phyloP scores from a whole-genome alignment of 2,329 filamentous ascomycete genomes.

The Neonectria hederae region DNA sequence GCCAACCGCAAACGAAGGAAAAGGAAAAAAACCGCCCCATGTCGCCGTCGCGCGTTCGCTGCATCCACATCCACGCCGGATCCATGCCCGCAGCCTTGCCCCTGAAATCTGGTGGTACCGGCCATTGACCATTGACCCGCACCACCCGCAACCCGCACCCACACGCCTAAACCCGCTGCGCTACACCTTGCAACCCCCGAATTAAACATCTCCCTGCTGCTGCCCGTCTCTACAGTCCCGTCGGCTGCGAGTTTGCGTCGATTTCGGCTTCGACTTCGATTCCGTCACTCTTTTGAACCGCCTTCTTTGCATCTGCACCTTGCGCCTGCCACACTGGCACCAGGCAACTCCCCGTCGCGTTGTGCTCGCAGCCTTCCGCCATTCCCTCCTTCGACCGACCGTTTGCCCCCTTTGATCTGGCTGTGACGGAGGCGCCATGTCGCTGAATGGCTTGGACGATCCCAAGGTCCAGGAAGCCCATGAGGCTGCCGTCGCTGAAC shows the following conservation, averaged over 20 bases:
- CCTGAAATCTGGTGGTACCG: conserved; percentile 25
- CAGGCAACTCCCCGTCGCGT: background rate
- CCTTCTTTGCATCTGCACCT: background rate
- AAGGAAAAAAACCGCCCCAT: background rate
- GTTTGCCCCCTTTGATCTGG: conserved; percentile 22
- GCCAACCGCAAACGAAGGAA: background rate
- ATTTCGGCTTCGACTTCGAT: conserved; percentile 13
- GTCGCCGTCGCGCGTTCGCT: conserved; percentile 4
- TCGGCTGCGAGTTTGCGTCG: conserved; percentile 25
- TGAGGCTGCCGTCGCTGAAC: conserved; percentile 79
- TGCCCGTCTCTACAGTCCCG: conserved; percentile 14
- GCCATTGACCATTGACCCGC: conserved; percentile 24
- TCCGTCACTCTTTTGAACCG: conserved; percentile 20
- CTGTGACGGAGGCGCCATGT: conserved; percentile 68
- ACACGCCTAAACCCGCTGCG: conserved; percentile 8
- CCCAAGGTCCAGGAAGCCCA: conserved; percentile 84
- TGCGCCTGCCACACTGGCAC: background rate
- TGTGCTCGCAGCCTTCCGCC: background rate
- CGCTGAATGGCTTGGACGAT: conserved; percentile 93
- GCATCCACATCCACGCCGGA: background rate
- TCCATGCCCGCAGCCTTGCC: conserved; percentile 9
- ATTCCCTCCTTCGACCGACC: conserved; percentile 4
- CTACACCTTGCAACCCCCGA: conserved; percentile 10
- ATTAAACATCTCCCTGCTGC: conserved; percentile 26
- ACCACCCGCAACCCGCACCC: conserved; percentile 7